Evolutionary conservation across 768 basidiomycete genomes (phyloP), one percentile per base, ranked within the genome.

Genomic region (Tubosaeta sp.): DNA sequence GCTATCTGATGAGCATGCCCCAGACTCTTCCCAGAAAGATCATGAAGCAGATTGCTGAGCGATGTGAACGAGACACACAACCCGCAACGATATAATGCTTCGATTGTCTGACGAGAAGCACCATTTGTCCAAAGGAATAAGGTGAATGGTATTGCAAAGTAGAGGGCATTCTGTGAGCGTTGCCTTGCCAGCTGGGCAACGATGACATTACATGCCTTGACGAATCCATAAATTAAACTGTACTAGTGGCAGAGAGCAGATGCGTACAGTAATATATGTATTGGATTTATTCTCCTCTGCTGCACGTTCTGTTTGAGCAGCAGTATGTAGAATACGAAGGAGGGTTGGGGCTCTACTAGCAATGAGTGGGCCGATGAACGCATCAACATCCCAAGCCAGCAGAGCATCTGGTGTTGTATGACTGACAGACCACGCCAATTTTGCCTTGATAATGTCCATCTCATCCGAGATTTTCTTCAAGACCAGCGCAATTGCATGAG

Each of bases 181-280:
- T 46, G 19, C 16, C 41, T 46, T 7, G 44, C 45, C 16, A 52
- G 45, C 16, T 52, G 51, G 2, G 45, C 13, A 4, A 46, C 38
- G 17, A 52, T 52, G 2, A 52, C 38, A 38, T 52, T 52, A n/a
- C 45, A 52, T 25, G 51, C 37, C 37, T 52, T 52, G n/a, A 37
- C 2, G 13, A 37, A 37, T n/a, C n/a, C 27, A 29, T 29, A 29
- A 29, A 29, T 29, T 29, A 29, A 29, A 29, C 27, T 29, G 27
- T 29, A 29, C 27, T 29, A 29, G 27, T 29, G 8, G 27, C 5
- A 29, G 5, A 29, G 27, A 29, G 8, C 27, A 29, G 27, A 29
- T 29, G 27, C n/a, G 13, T 37, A 37, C 35, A 37, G 35, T 37
- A 13, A 14, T 37, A 37, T 14, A 37, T 13, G n/a, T 14, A 4